Evolutionary conservation across 495 filamentous ascomycete genomes (phyloP).

Genomic region (Lophiostoma macrostomum): DNA sequence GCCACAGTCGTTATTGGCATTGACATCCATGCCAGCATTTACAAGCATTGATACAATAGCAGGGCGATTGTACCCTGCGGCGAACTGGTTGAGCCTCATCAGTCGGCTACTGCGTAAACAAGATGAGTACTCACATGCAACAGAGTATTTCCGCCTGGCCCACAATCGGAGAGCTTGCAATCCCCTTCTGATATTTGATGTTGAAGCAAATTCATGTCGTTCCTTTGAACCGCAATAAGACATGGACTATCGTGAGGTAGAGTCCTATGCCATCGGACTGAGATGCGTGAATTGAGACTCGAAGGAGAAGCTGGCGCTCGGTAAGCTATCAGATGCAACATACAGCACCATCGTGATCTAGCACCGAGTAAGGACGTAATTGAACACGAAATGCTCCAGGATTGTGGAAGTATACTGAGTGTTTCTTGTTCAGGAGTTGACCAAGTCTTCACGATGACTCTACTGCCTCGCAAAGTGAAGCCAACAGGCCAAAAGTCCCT

Average conservation of each 20-base stretch:
- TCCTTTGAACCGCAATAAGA: background rate
- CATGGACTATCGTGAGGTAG: background rate
- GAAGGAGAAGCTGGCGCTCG: background rate
- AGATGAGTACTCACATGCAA: background rate
- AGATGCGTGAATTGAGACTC: background rate
- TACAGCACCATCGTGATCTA: background rate
- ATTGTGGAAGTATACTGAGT: background rate
- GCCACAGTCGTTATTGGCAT: background rate
- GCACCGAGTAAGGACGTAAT: background rate
- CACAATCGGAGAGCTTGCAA: background rate
- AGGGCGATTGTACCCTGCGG: background rate
- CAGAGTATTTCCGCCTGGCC: background rate
- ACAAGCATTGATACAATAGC: background rate
- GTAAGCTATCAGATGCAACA: background rate
- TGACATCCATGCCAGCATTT: background rate
- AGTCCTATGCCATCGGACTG: too few relatives aligned
- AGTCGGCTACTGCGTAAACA: too few relatives aligned
- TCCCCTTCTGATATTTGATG: background rate
- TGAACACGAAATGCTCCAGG: background rate
- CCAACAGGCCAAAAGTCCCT: background rate
- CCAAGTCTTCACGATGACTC: background rate
- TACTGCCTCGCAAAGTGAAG: background rate
- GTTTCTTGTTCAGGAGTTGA: background rate
- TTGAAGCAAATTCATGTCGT: background rate
- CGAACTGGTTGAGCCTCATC: too few relatives aligned